Evolutionary conservation across 2,329 filamentous ascomycete genomes (phyloP).

Genomic region (Thelonectria blattea): DNA sequence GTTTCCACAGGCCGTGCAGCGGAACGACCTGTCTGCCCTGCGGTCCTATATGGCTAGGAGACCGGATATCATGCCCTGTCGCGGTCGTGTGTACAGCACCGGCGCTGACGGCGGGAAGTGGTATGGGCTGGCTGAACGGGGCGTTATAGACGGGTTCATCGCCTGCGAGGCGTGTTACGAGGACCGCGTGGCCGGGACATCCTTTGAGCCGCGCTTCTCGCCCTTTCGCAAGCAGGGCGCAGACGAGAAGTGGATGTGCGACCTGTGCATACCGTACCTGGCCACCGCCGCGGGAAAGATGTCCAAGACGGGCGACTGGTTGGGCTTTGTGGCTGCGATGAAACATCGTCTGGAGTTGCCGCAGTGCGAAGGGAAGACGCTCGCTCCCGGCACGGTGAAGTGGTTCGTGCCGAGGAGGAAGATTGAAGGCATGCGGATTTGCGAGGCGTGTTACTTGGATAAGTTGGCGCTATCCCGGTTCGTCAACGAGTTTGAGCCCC

Average conservation of each 20-base stretch:
- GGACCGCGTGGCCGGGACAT: conserved; percentile 38
- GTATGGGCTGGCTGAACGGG: conserved; percentile 38
- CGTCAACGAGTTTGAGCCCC: conserved; percentile 36
- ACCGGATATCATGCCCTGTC: conserved; percentile 39
- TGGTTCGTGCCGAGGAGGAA: conserved; percentile 38
- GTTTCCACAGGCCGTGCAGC: conserved; percentile 41
- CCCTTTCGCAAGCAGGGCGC: conserved; percentile 33
- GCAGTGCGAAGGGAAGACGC: conserved; percentile 38
- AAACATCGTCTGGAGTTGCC: conserved; percentile 35
- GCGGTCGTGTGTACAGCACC: conserved; percentile 28
- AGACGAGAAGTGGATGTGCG: conserved; percentile 43
- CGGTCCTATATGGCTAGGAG: conserved; percentile 40
- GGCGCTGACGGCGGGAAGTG: conserved; percentile 41
- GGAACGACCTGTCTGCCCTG: conserved; percentile 33
- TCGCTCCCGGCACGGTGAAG: conserved; percentile 28
- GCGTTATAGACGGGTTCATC: conserved; percentile 43
- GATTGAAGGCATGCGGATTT: conserved; percentile 39
- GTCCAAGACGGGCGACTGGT: conserved; percentile 39
- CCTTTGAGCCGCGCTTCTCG: conserved; percentile 42
- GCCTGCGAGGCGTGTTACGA: conserved; percentile 49
- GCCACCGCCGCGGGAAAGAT: conserved; percentile 26
- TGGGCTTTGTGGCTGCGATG: conserved; percentile 35
- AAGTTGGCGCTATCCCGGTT: conserved; percentile 41
- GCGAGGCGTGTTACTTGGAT: conserved; percentile 46
- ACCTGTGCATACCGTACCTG: conserved; percentile 39